A percentile compares a stretch with the other conserved stretches of the same genome.
phyloP scores from a whole-genome alignment of 306 rosid species.

The Ormosia emarginata region DNA sequence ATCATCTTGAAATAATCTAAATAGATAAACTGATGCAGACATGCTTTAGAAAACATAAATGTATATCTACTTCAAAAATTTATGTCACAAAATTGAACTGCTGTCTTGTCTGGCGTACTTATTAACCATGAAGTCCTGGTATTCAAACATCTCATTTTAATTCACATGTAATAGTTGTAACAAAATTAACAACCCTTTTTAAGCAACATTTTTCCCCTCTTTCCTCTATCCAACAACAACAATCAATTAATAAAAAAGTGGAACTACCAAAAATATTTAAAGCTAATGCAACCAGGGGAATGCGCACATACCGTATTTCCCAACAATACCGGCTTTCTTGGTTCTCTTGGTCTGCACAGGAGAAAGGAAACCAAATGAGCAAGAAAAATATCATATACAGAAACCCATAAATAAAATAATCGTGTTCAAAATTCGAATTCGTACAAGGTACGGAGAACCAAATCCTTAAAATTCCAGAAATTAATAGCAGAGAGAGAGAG shows the following conservation, averaged over 20 bases:
- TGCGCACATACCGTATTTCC: slow-evolving; percentile 67
- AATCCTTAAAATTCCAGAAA: not conserved
- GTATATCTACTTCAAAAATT: not conserved
- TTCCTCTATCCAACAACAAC: not conserved
- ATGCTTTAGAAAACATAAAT: not conserved
- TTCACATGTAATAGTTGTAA: not conserved
- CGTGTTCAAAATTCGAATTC: not conserved
- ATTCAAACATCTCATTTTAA: not conserved
- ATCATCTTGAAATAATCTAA: not conserved
- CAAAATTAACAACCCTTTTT: not conserved
- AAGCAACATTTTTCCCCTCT: not conserved
- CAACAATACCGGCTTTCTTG: slow-evolving; percentile 89
- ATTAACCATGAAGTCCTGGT: not conserved
- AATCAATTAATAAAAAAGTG: no score
- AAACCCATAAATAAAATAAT: not conserved
- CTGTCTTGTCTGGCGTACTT: not conserved
- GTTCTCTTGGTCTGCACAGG: slow-evolving; percentile 74
- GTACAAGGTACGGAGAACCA: not conserved
- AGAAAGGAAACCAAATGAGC: not conserved
- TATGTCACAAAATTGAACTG: not conserved
- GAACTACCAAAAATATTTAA: not conserved
- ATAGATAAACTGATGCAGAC: not conserved
- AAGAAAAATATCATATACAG: not conserved
- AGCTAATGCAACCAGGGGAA: not conserved
- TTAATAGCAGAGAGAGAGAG: not conserved